Evolutionary conservation across 148 eudicot species (phyloP).

Genomic region (Beta vulgaris): DNA sequence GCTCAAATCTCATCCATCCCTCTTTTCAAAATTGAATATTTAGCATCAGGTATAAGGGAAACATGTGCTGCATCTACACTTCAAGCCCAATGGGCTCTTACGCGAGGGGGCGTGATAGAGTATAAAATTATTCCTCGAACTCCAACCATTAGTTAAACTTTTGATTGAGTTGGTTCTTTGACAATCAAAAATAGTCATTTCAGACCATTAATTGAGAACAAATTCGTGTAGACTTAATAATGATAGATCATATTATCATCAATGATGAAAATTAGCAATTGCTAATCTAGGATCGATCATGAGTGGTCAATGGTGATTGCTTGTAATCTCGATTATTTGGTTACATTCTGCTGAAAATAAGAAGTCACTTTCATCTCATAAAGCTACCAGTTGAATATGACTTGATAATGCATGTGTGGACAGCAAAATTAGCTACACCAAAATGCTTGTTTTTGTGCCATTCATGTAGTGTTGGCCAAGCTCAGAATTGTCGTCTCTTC

Average conservation of each 20-base stretch:
- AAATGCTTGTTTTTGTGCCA: not conserved
- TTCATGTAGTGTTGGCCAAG: conserved; percentile 26
- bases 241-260: not conserved
- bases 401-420: not conserved
- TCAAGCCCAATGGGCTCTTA: too few relatives aligned
- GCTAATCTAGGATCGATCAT: not conserved
- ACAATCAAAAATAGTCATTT: too few relatives aligned
- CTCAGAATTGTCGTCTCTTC: conserved; percentile 32
- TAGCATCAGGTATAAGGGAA: too few relatives aligned
- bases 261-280: not conserved
- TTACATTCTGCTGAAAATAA: not conserved
- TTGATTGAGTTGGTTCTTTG: too few relatives aligned
- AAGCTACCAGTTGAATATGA: not conserved
- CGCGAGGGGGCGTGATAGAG: too few relatives aligned
- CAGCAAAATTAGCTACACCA: not conserved
- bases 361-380: not conserved
- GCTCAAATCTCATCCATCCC: too few relatives aligned
- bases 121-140: too few relatives aligned
- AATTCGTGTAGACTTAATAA: not conserved
- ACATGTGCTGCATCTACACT: too few relatives aligned
- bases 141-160: too few relatives aligned
- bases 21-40: too few relatives aligned
- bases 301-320: not conserved
- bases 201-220: too few relatives aligned
- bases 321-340: not conserved